These are phyloP conservation scores for Lepraria neglecta DNA, from an alignment of 495 filamentous ascomycete species.

Conservation along the genomic window DNA sequence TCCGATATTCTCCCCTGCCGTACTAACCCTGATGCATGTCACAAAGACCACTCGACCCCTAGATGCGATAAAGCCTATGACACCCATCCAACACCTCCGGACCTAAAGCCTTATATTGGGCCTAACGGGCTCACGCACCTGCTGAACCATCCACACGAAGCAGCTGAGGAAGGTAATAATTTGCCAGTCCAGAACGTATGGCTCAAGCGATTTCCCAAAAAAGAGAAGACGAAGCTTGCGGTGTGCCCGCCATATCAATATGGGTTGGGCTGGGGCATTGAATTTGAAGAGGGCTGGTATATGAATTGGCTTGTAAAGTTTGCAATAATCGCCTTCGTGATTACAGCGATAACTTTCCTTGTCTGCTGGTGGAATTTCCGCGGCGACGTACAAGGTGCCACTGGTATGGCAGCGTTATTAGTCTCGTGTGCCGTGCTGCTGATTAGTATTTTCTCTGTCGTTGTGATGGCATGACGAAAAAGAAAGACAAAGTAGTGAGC, in stretches of 20 bases:
- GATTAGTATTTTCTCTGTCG: conserved; percentile 3
- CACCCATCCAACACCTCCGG: conserved; percentile 7
- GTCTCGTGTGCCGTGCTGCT: conserved; percentile 4
- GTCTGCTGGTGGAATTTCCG: conserved; percentile 10
- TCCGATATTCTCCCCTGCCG: conserved; percentile 1
- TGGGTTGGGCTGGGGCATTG: conserved; percentile 9
- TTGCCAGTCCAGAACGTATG: conserved; percentile 4
- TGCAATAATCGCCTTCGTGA: neutral
- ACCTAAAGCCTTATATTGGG: conserved; percentile 12
- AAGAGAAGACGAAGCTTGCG: conserved; percentile 8
- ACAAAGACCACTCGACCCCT: conserved; percentile 14
- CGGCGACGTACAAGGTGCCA: conserved; percentile 7
- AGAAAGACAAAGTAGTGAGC: no score
- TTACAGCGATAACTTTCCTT: conserved; percentile 4
- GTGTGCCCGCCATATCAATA: conserved; percentile 13
- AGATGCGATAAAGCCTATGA: conserved; percentile 13
- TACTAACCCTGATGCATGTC: conserved; percentile 2
- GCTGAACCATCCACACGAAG: conserved; percentile 6
- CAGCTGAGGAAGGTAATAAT: conserved; percentile 11
- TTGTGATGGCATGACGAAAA: neutral
- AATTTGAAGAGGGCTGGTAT: conserved; percentile 12
- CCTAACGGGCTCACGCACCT: conserved; percentile 13
- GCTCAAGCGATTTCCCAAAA: conserved; percentile 12
- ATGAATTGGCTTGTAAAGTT: conserved; percentile 5
- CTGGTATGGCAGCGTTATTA: conserved; percentile 10